A percentile compares a stretch with the other conserved stretches of the same genome.
Evolutionary conservation across 2,329 filamentous ascomycete species (phyloP).

Genomic region (Colletotrichum coccodes): DNA sequence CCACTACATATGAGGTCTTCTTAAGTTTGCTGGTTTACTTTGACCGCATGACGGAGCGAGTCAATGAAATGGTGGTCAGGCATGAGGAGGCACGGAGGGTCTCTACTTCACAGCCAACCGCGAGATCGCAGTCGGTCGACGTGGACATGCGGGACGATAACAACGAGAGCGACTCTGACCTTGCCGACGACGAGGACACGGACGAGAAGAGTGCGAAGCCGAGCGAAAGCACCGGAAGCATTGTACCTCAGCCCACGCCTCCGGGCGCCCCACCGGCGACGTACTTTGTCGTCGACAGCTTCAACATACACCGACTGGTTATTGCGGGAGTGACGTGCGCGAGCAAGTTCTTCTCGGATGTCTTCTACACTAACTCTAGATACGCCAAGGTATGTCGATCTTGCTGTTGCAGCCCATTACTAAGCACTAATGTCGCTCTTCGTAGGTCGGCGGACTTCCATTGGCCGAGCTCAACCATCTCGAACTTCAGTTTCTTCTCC

Average conservation of each 20-base stretch:
- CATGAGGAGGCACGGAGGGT: slow-evolving; percentile 64
- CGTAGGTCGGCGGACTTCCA: slow-evolving; percentile 92
- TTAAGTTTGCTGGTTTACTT: slow-evolving; percentile 96
- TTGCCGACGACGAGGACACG: slow-evolving; percentile 56
- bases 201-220: slow-evolving; percentile 36
- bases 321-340: slow-evolving; percentile 98
- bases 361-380: slow-evolving; percentile 98
- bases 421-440: background rate
- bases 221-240: slow-evolving; percentile 35
- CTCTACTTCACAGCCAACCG: slow-evolving; percentile 41
- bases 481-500: slow-evolving; percentile 91
- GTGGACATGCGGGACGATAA: slow-evolving; percentile 47
- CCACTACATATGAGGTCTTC: slow-evolving; percentile 98
- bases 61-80: slow-evolving; percentile 83
- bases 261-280: slow-evolving; percentile 51
- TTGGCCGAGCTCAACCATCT: slow-evolving; percentile 94
- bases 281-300: slow-evolving; percentile 96
- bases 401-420: too few relatives aligned
- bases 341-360: slow-evolving; percentile 99
- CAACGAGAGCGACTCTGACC: slow-evolving; percentile 61
- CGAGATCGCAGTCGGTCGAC: slow-evolving; percentile 37
- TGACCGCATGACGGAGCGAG: slow-evolving; percentile 96
- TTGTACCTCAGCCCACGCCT: slow-evolving; percentile 7
- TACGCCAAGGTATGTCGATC: slow-evolving; percentile 86
- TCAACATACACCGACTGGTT: slow-evolving; percentile 96